Evolutionary conservation across 1,284 basidiomycete genomes (phyloP), one percentile per base, ranked within the genome.

Genomic region (Austroboletus niveus): DNA sequence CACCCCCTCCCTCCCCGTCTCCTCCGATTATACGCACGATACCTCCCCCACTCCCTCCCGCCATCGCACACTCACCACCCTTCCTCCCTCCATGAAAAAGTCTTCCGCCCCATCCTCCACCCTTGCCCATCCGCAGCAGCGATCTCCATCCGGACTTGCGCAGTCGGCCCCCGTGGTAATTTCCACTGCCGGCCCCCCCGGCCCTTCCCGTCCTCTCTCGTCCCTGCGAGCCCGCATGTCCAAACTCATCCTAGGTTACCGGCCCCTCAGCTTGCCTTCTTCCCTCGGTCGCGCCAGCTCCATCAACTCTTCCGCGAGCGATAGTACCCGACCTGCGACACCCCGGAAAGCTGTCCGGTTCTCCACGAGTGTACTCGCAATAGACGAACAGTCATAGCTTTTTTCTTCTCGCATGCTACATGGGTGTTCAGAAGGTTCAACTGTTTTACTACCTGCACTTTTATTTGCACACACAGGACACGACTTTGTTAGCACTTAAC

Each of bases 1-100:
- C 49, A 27, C 30, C 24, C 54, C 43, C 17, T 44, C 49, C 24
- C 44, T 43, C 29, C 41, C 32, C 35, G 42, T 32, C 31, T 56
- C 51, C 2, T 48, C 63, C 24, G 66, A 59, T 40, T 49, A 45
- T 29, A 39, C 47, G 42, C 58, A 34, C 57, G 70, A 58, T 51
- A 49, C 59, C 42, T 55, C 59, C 15, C 57, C 56, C 46, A 56
- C 65, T 39, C 52, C 60, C 29, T 61, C 57, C 64, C 69, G 50
- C 20, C 49, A 64, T 14, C 34, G 15, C 52, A 62, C 69, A 53
- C 59, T 29, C 62, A 54, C 32, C 59, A 62, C 59, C 47, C 72
- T 76, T n/a, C 81, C 80, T 20, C 77, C 81, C 4, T 84, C 84
- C 2, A 70, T 86, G 56, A 87, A 86, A 69, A 82, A 81, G 60